Evolutionary conservation across 2,329 filamentous ascomycete species (phyloP).

Genomic region (Calonectria henricotiae): DNA sequence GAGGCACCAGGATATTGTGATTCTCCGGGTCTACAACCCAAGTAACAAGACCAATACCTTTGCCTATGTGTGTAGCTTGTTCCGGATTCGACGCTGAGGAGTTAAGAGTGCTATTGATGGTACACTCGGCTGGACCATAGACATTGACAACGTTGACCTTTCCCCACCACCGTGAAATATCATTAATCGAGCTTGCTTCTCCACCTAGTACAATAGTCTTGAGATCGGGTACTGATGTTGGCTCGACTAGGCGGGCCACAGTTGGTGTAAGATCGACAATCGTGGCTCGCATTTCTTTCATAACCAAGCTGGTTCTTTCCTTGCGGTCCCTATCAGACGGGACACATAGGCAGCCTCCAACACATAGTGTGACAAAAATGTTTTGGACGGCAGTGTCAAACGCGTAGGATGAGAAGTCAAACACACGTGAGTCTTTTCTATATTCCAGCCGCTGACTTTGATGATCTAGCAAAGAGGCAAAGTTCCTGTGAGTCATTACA

Average conservation of each 20-base stretch:
- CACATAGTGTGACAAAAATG: slow-evolving; percentile 28
- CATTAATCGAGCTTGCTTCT: neutral
- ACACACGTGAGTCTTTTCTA: slow-evolving; percentile 5
- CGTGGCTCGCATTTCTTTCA: neutral
- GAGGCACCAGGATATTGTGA: slow-evolving; percentile 22
- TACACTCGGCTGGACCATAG: slow-evolving; percentile 46
- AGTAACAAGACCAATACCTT: slow-evolving; percentile 7
- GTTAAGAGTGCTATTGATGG: neutral
- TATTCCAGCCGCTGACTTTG: neutral
- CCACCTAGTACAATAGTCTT: neutral
- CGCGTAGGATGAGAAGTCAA: slow-evolving; percentile 36
- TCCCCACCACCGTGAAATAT: slow-evolving; percentile 36
- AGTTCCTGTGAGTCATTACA: slow-evolving; percentile 41
- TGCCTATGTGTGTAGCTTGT: slow-evolving; percentile 11
- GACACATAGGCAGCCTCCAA: slow-evolving; percentile 39
- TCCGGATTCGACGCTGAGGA: neutral
- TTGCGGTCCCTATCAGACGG: slow-evolving; percentile 26
- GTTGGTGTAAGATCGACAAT: neutral
- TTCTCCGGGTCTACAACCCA: slow-evolving; percentile 35
- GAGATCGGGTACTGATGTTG: neutral
- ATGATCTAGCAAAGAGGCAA: slow-evolving; percentile 6
- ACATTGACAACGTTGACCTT: slow-evolving; percentile 27
- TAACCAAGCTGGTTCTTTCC: neutral
- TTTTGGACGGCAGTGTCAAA: slow-evolving; percentile 41
- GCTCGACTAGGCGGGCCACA: neutral